Evolutionary conservation across 176 grass and related monocot genomes (phyloP).

Genomic region (Carex myosuroides): DNA sequence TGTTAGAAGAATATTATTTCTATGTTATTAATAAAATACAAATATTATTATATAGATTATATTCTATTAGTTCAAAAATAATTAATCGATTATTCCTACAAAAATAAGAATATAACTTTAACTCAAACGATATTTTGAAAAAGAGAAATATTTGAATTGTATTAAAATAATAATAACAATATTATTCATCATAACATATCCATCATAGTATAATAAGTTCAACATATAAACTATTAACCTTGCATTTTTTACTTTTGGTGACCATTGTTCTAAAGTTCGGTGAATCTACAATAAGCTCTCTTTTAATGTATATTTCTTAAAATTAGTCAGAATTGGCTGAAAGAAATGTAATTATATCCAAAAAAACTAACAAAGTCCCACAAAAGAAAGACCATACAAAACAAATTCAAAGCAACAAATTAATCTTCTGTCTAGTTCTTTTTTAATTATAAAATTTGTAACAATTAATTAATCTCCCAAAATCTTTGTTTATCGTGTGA

Average conservation of each 20-base stretch:
- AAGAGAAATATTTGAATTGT: neutral
- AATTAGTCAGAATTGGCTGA: neutral
- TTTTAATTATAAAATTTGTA: neutral
- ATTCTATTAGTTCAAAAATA: too few species aligned
- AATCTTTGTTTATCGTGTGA: neutral
- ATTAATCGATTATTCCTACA: too few species aligned
- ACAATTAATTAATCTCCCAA: neutral
- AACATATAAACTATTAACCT: too few species aligned
- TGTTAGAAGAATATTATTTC: too few species aligned
- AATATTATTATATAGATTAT: too few species aligned
- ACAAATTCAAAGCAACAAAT: too few species aligned
- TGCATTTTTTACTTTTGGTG: neutral
- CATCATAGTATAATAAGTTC: too few species aligned
- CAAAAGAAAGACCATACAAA: too few species aligned
- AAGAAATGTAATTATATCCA: neutral
- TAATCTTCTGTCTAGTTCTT: too few species aligned
- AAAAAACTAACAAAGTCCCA: neutral
- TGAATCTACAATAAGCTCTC: neutral
- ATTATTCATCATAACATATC: neutral
- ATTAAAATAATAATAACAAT: neutral
- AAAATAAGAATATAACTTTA: neutral
- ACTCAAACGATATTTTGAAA: neutral
- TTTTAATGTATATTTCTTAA: neutral
- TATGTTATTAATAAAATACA: too few species aligned
- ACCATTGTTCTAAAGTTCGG: neutral